Conservation (phyloP, 2,329 filamentous ascomycete species). For the Neonectria neomacrospora region DNA sequence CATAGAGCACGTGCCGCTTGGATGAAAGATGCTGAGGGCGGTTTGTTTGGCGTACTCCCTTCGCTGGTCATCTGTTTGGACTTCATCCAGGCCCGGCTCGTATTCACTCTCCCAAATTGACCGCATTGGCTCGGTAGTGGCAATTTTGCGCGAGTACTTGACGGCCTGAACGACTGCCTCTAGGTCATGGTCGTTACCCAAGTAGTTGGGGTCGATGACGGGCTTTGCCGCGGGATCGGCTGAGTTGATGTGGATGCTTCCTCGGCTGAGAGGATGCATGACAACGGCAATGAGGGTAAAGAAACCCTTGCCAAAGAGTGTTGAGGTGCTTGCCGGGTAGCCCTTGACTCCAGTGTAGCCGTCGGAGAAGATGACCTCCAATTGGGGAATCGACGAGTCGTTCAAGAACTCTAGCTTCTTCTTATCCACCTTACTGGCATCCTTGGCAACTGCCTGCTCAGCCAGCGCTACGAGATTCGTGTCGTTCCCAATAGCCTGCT, state of each 20-base stretch:
- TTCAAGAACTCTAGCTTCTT: slow-evolving; percentile 55
- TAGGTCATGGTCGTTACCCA: slow-evolving; percentile 44
- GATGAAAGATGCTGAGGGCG: slow-evolving; percentile 48
- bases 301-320: slow-evolving; percentile 44
- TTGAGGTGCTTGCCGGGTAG: slow-evolving; percentile 41
- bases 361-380: slow-evolving; percentile 46
- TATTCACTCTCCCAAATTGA: slow-evolving; percentile 49
- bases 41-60: slow-evolving; percentile 32
- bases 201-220: slow-evolving; percentile 40
- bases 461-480: slow-evolving; percentile 26
- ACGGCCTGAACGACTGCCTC: slow-evolving; percentile 47
- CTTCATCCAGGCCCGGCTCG: slow-evolving; percentile 41
- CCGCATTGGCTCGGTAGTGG: slow-evolving; percentile 46
- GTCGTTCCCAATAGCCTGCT: slow-evolving; percentile 34
- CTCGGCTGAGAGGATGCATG: slow-evolving; percentile 65
- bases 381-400: slow-evolving; percentile 40
- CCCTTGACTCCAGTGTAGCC: slow-evolving; percentile 47
- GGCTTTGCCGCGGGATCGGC: slow-evolving; percentile 33
- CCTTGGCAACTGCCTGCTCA: slow-evolving; percentile 41
- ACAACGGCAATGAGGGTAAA: slow-evolving; percentile 66
- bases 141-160: slow-evolving; percentile 49
- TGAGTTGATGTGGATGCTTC: slow-evolving; percentile 39
- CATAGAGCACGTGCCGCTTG: slow-evolving; percentile 59
- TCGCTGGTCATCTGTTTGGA: slow-evolving; percentile 34
- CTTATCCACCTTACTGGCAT: slow-evolving; percentile 47